Evolutionary conservation across 2,329 filamentous ascomycete genomes (phyloP).

Genomic region (Exserohilum rostratum): DNA sequence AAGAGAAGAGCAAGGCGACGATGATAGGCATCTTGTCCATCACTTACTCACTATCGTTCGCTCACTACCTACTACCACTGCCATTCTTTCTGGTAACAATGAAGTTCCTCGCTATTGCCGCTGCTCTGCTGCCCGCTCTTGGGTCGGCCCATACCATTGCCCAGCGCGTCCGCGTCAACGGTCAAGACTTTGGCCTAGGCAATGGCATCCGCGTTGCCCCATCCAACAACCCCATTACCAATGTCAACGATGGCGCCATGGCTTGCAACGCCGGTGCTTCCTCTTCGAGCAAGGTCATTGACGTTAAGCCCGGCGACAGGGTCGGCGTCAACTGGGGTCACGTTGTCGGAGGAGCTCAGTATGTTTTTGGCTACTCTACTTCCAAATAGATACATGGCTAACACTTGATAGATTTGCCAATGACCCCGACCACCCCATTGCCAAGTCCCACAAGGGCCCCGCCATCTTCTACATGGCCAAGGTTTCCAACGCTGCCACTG

Average conservation of each 20-base stretch:
- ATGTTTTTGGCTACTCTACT: neutral
- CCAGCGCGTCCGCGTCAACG: conserved; percentile 50
- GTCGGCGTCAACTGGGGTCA: conserved; percentile 62
- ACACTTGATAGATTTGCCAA: conserved; percentile 40
- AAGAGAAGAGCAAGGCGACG: conserved; percentile 10
- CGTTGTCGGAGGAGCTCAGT: conserved; percentile 60
- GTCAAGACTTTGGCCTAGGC: conserved; percentile 56
- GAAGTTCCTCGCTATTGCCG: conserved; percentile 36
- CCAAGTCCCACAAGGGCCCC: conserved; percentile 56
- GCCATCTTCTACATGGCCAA: conserved; percentile 50
- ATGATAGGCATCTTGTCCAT: conserved; percentile 3
- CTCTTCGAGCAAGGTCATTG: conserved; percentile 50
- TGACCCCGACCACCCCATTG: conserved; percentile 56
- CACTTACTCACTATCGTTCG: neutral
- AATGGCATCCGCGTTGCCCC: conserved; percentile 58
- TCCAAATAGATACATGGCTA: neutral
- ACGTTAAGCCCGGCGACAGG: conserved; percentile 58
- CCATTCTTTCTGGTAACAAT: conserved; percentile 18
- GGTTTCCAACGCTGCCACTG: conserved; percentile 49
- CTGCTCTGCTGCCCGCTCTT: conserved; percentile 40
- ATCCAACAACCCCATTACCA: conserved; percentile 59
- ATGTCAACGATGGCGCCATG: conserved; percentile 55
- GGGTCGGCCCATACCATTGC: conserved; percentile 53
- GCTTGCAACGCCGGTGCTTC: conserved; percentile 56
- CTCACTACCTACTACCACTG: neutral